Base-by-base conservation (phyloP, 768 basidiomycete genomes). In the Pholiota molesta region DNA sequence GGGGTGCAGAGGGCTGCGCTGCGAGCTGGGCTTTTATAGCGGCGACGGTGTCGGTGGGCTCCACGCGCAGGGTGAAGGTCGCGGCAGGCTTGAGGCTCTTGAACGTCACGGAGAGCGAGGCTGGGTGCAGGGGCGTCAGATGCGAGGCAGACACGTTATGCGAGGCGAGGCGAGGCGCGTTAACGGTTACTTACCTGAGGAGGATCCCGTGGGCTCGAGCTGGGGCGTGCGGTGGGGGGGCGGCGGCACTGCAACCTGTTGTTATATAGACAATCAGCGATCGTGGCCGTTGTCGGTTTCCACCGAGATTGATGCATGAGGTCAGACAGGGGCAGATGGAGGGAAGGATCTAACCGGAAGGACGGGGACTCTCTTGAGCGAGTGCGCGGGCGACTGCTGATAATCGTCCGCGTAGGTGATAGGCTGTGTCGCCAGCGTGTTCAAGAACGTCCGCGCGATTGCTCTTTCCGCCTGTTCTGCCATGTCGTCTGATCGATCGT, bases 11-110 rank as follows among this genome's bases (percentile, higher is more conserved):
- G 29, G 86, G 78, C 66, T 88, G 79, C 1, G 85, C 71, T 14
- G 89, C 84, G 60, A 99, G 86, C 64, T 86, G 86, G 2, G 81
- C 70, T 74, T 99, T 99, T 73, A 98, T 86, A 49, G 86, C 73
- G 44, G 84, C 76, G 75, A 99, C 86, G 55, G 94, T 85, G 72
- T 97, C 94, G n/a, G 94, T 90, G 37, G 86, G 84, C 52, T 88
- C 86, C 13, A 93, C 84, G 52, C 86, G 73, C 65, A 99, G 81
- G 29, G 86, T 81, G 78, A 91, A 91, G 0, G 89, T 78, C 52
- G 88, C 83, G 23, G 93, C 79, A 0, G 97, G 97, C 72, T 99
- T 99, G 70, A 87, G 80, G 52, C 94, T 97, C 77, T 97, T 98
- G 83, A 99, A 87, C 55, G 86, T 90, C 66, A 99, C 75, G 21